Percentiles rank a stretch among this genome's conserved stretches.
These are phyloP conservation scores for Solanum bulbocastanum DNA, from an alignment of 257 asterid species.

Conservation along the genomic window DNA sequence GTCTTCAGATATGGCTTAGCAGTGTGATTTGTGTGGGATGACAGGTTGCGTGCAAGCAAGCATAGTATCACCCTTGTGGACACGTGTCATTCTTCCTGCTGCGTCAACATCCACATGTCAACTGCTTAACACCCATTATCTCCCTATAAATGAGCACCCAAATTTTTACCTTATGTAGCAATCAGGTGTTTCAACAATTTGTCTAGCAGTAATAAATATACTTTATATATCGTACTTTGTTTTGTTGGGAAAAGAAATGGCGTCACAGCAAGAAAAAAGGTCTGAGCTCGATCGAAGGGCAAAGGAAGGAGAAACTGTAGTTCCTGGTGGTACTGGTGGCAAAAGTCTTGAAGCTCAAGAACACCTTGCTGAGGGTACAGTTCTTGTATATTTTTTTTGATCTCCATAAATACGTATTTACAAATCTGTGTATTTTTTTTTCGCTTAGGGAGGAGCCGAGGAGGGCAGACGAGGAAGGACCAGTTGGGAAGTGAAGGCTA, in stretches of 20 bases:
- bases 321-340: conserved; percentile 60
- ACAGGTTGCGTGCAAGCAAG: background rate
- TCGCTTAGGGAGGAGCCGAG: conserved; percentile 40
- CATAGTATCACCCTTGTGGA: background rate
- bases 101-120: background rate
- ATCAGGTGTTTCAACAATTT: background rate
- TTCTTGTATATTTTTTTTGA: background rate
- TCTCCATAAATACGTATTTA: background rate
- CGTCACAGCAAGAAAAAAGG: conserved; percentile 29
- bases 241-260: conserved; percentile 11
- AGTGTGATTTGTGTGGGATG: background rate
- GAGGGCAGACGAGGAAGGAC: conserved; percentile 50
- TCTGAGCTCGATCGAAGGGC: conserved; percentile 37
- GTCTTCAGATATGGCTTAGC: background rate
- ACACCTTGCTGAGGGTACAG: conserved; percentile 51
- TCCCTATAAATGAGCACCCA: background rate
- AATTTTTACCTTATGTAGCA: rapidly evolving
- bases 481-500: conserved; percentile 53
- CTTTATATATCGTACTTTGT: no score
- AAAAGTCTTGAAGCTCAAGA: conserved; percentile 53
- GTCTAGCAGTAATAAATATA: no score
- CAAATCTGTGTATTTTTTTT: background rate
- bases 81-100: background rate
- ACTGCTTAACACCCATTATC: background rate
- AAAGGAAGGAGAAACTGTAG: conserved; percentile 46